A percentile compares a stretch with the other conserved stretches of the same genome.
Conservation (phyloP, 116 monocot species). For the Trichopus zeylanicus region DNA sequence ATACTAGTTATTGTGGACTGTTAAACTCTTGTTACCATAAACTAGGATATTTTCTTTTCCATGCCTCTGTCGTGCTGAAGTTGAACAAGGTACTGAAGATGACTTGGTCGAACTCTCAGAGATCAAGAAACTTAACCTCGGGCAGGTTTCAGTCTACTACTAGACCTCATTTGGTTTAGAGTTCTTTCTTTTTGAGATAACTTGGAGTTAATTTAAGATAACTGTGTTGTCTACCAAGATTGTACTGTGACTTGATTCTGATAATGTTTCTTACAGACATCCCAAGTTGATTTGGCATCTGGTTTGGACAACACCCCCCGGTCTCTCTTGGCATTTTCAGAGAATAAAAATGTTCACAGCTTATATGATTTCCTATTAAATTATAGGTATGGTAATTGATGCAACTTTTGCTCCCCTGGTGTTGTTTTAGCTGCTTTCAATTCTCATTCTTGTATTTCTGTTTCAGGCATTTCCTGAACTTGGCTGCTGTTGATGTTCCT, state of each 20-base stretch:
- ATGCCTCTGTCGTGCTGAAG: conserved; percentile 83
- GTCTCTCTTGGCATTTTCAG: conserved; percentile 74
- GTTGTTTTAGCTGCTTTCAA: too few relatives aligned
- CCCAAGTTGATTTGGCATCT: conserved; percentile 47
- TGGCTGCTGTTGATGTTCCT: conserved; percentile 61
- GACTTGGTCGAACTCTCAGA: conserved; percentile 83
- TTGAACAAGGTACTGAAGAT: conserved; percentile 63
- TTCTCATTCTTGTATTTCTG: background rate
- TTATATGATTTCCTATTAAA: conserved; percentile 89
- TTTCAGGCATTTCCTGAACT: conserved; percentile 46
- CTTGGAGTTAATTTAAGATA: background rate
- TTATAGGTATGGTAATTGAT: conserved; percentile 47
- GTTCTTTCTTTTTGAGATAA: background rate
- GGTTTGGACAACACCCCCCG: conserved; percentile 66
- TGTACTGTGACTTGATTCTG: too few relatives aligned
- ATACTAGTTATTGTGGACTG: background rate
- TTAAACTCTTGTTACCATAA: background rate
- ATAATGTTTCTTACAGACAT: conserved; percentile 60
- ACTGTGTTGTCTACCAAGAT: conserved; percentile 11
- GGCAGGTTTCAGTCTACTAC: conserved; percentile 44
- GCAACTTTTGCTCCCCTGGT: background rate
- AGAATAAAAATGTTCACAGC: conserved; percentile 60
- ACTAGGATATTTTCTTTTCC: conserved; percentile 60
- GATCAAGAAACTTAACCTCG: conserved; percentile 66
- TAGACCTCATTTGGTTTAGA: background rate